Percentiles rank a stretch among this genome's conserved stretches.
Evolutionary conservation across 768 basidiomycete genomes (phyloP).

Genomic region (Tulasnella sp.): DNA sequence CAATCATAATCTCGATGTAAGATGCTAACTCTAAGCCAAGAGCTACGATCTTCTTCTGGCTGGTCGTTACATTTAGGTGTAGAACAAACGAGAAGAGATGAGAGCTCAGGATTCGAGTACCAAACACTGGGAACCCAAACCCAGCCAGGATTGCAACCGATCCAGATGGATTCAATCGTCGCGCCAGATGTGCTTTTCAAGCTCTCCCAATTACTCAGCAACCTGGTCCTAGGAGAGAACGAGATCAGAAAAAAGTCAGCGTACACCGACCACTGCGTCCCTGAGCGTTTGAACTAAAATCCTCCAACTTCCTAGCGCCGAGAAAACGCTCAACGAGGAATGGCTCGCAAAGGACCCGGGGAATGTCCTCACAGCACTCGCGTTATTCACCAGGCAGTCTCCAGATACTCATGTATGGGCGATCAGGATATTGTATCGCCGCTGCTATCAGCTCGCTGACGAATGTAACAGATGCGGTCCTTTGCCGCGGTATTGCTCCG

Average conservation of each 20-base stretch:
- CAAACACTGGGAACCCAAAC: too few relatives aligned
- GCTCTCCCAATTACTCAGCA: conserved; percentile 74
- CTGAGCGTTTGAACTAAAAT: neutral
- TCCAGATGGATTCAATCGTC: conserved; percentile 19
- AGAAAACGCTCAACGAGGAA: conserved; percentile 65
- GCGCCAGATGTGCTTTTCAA: conserved; percentile 57
- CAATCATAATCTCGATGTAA: too few relatives aligned
- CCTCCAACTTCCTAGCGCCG: conserved; percentile 40
- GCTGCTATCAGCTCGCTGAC: neutral
- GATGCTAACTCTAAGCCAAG: too few relatives aligned
- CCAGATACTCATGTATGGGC: conserved; percentile 67
- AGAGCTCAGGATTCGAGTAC: too few relatives aligned
- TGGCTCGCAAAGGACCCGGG: conserved; percentile 68
- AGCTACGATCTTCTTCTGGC: too few relatives aligned
- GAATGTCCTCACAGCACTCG: conserved; percentile 65
- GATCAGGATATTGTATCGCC: neutral
- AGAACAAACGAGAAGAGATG: too few relatives aligned
- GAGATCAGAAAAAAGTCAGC: conserved; percentile 60
- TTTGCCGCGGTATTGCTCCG: conserved; percentile 75
- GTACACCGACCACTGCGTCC: neutral
- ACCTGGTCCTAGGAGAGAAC: conserved; percentile 76
- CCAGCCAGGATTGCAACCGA: too few relatives aligned
- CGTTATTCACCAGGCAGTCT: conserved; percentile 65
- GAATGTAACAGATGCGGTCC: conserved; percentile 77
- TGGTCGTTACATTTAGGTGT: too few relatives aligned